These are phyloP conservation scores for Cladophialophora carrionii DNA, from an alignment of 2,329 filamentous ascomycete species.

Conservation along the genomic window DNA sequence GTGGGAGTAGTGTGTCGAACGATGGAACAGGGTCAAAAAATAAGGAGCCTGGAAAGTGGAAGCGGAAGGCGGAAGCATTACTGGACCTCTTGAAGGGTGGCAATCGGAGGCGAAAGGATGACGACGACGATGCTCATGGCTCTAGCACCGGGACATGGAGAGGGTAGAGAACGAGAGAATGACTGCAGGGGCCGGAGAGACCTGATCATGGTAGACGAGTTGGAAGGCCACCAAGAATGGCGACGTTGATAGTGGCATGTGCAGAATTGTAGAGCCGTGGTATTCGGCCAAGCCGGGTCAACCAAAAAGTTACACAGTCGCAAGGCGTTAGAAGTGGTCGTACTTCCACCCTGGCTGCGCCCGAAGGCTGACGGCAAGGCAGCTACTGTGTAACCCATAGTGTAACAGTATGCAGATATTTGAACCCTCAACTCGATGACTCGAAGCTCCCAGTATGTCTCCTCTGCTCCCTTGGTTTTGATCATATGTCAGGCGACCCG, in stretches of 20 bases:
- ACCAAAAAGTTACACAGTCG: background rate
- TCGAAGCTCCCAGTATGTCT: background rate
- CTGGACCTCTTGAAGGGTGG: background rate
- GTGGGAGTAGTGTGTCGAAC: background rate
- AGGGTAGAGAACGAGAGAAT: background rate
- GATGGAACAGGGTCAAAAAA: background rate
- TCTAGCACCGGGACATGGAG: background rate
- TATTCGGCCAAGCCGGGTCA: background rate
- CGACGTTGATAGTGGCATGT: background rate
- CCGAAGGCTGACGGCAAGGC: background rate
- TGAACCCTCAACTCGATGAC: background rate
- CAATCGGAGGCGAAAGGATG: background rate
- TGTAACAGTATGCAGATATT: background rate
- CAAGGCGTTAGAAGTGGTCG: background rate
- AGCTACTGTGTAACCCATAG: background rate
- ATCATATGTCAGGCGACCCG: background rate
- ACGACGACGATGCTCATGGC: background rate
- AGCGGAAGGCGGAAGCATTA: background rate
- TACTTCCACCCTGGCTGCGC: background rate
- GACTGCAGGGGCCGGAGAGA: background rate
- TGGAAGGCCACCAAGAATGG: background rate
- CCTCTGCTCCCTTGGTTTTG: background rate
- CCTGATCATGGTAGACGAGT: background rate
- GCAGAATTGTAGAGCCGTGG: background rate
- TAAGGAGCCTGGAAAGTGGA: background rate